Percentiles rank a stretch among this genome's conserved stretches.
Conservation (phyloP, 2,329 filamentous ascomycete species). For the Apiospora malaysiana region DNA sequence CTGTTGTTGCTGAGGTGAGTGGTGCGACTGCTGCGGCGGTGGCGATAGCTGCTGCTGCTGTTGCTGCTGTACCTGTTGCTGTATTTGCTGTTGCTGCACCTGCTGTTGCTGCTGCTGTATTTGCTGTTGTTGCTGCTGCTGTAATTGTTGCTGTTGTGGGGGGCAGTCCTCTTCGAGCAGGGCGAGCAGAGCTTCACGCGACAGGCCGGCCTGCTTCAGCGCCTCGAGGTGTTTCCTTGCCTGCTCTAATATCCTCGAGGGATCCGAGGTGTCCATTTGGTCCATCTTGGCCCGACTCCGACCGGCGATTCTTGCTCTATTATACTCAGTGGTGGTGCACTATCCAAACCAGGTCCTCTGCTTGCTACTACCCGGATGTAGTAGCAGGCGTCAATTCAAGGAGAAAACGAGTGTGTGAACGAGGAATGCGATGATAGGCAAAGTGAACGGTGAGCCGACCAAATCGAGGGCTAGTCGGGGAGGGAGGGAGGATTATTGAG, state of each 20-base stretch:
- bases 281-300: constrained; percentile 19
- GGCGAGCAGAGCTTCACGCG: constrained; percentile 37
- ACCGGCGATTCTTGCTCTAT: constrained; percentile 16
- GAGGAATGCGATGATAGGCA: constrained; percentile 9
- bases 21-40: constrained; percentile 25
- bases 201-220: constrained; percentile 42
- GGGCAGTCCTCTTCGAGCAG: constrained; percentile 35
- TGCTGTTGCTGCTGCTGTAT: constrained; percentile 24
- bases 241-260: constrained; percentile 35
- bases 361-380: not conserved
- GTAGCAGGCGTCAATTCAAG: not conserved
- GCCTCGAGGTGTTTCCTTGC: constrained; percentile 41
- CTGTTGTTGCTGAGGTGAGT: constrained; percentile 24
- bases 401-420: constrained; percentile 13
- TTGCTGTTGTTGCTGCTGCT: constrained; percentile 13
- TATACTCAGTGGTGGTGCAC: constrained; percentile 6
- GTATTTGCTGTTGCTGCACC: constrained; percentile 22
- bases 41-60: constrained; percentile 25
- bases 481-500: constrained; percentile 11
- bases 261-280: constrained; percentile 18
- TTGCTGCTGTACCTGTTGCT: constrained; percentile 22
- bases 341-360: not conserved
- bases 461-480: constrained; percentile 21
- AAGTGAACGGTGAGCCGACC: constrained; percentile 21
- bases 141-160: constrained; percentile 27